Evolutionary conservation across 768 basidiomycete genomes (phyloP).

Genomic region (Mycena belliarum): DNA sequence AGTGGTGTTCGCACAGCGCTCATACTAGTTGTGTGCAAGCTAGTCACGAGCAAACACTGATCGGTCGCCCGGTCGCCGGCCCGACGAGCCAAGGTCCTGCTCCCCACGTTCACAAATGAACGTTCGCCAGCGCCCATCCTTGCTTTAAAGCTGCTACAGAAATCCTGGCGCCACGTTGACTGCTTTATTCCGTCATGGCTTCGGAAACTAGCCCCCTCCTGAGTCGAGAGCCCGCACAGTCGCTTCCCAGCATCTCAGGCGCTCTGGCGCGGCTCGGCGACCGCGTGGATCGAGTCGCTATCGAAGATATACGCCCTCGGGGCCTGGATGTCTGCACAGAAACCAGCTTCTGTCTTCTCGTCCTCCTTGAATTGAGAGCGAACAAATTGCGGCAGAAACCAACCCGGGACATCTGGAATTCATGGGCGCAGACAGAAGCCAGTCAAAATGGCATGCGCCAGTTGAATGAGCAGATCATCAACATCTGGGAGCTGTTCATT

Average conservation of each 20-base stretch:
- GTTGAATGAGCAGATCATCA: conserved; percentile 35
- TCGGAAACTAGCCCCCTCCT: conserved; percentile 28
- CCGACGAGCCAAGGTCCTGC: no score
- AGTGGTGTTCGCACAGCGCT: conserved; percentile 54
- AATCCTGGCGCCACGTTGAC: background rate
- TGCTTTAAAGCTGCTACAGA: background rate
- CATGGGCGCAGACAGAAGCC: conserved; percentile 37
- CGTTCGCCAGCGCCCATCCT: conserved; percentile 6
- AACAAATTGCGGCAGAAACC: conserved; percentile 20
- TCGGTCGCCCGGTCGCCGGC: no score
- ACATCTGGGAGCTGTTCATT: conserved; percentile 46
- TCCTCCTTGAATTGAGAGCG: conserved; percentile 38
- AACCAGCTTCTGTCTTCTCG: conserved; percentile 32
- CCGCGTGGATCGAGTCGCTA: conserved; percentile 23
- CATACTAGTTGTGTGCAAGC: conserved; percentile 31
- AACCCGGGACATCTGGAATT: conserved; percentile 42
- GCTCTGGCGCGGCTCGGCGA: conserved; percentile 23
- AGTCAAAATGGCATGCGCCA: conserved; percentile 27
- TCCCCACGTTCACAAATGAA: conserved; percentile 4
- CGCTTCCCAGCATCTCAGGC: conserved; percentile 20
- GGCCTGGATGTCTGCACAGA: conserved; percentile 20
- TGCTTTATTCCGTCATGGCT: conserved; percentile 1
- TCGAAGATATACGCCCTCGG: conserved; percentile 25
- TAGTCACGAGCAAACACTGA: background rate
- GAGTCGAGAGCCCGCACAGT: background rate